Evolutionary conservation across 352 stramenopile genomes (phyloP).

Genomic region (Phytophthora ohioensis): DNA sequence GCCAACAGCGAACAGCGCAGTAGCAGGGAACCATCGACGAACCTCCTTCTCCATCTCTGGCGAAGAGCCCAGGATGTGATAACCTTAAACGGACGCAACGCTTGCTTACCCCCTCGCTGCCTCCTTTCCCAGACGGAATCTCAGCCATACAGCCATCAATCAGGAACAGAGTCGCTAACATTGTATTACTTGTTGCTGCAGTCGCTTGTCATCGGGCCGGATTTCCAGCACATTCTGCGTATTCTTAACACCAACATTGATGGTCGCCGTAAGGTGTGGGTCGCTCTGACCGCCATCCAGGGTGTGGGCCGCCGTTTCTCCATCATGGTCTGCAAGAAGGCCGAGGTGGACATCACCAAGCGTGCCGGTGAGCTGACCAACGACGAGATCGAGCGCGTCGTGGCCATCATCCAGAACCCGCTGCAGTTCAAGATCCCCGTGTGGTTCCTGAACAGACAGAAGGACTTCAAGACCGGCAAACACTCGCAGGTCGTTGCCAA

Average conservation of each 20-base stretch:
- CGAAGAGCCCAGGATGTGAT: not conserved
- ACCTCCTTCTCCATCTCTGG: not conserved
- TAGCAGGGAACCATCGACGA: not conserved
- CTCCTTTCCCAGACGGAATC: not conserved
- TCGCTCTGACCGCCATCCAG: conserved; percentile 87
- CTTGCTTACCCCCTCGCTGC: conserved; percentile 1
- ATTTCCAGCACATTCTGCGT: conserved; percentile 99
- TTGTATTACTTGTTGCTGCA: conserved; percentile 34
- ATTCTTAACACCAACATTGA: conserved; percentile 99
- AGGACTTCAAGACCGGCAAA: conserved; percentile 99
- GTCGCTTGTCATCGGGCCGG: conserved; percentile 93
- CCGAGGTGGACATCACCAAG: conserved; percentile 99
- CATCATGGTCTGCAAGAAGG: conserved; percentile 99
- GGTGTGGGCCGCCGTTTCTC: conserved; percentile 89
- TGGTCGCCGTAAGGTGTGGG: conserved; percentile 95
- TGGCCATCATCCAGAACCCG: conserved; percentile 99
- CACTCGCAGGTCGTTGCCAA: conserved; percentile 99
- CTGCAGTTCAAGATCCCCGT: conserved; percentile 99
- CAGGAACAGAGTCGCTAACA: conserved; percentile 9
- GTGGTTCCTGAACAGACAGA: conserved; percentile 99
- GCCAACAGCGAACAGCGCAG: conserved; percentile 17
- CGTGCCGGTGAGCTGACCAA: conserved; percentile 98
- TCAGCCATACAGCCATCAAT: not conserved
- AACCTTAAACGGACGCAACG: not conserved
- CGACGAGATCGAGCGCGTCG: conserved; percentile 99